Evolutionary conservation across 345 rosid species (phyloP), one percentile per base, ranked within the genome.

Genomic region (Aquilaria yunnanensis): DNA sequence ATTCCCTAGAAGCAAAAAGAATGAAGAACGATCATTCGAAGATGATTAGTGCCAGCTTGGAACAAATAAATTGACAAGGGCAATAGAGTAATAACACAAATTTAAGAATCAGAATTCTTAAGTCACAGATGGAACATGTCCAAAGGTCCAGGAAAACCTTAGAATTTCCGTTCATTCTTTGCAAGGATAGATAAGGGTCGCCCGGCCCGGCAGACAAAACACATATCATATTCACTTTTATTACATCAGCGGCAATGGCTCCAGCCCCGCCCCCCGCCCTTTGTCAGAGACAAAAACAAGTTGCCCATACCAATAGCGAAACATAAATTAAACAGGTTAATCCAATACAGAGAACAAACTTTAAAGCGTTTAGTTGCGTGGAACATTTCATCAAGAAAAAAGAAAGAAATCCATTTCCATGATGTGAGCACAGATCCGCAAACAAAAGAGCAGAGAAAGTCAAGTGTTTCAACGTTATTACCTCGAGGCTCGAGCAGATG

Each of bases 401-500:
- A 23, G 23, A 23, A 23, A 70, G 58, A 57, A 60, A 59, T 62
- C 65, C 48, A 64, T 45, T 50, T n/a, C 55, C 65, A 51, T 31
- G 76, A 62, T 66, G 65, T 61, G 70, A 30, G 47, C 46, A 45
- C 31, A 32, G 54, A 54, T 37, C 31, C 33, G 12, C 8, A 54
- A 12, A 12, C 9, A 10, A 14, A 11, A 32, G 12, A 61, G 12
- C 48, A 55, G 9, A 30, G 30, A 47, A 12, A 14, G 13, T 55
- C 58, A 12, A 4, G 9, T 47, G 46, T 12, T 41, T 8, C 12
- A 58, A 58, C 11, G 32, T 14, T 57, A 45, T 67, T 77, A 92
- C 96, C 98, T 53, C 83, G 60, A 55, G 86, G 81, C 55, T 81
- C 74, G 59, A 73, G 59, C 50, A 59, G 80, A 54, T 68, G 85